phyloP scores from a whole-genome alignment of 2,329 filamentous ascomycete genomes.

The Mycosphaerella sp. region DNA sequence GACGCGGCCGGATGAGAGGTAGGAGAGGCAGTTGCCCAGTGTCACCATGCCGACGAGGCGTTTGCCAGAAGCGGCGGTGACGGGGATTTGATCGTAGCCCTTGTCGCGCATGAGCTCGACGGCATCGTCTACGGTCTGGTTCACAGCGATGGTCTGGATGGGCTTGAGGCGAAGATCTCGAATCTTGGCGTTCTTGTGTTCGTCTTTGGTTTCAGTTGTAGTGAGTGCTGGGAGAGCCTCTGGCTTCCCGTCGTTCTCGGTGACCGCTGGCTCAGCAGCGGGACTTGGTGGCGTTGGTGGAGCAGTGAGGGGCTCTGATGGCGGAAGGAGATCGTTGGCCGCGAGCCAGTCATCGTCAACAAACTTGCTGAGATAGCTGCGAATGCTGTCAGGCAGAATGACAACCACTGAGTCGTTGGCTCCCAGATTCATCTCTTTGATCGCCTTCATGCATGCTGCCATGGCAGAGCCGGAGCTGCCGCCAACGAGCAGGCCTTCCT shows the following conservation, averaged over 20 bases:
- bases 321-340: conserved; percentile 82
- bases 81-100: conserved; percentile 94
- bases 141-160: conserved; percentile 72
- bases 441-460: conserved; percentile 69
- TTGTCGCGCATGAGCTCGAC: conserved; percentile 98
- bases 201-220: conserved; percentile 47
- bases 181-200: conserved; percentile 73
- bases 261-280: conserved; percentile 27
- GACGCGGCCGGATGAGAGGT: conserved; percentile 77
- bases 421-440: conserved; percentile 67
- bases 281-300: conserved; percentile 33
- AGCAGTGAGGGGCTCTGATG: conserved; percentile 45
- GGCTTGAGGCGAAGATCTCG: conserved; percentile 82
- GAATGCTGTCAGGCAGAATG: conserved; percentile 87
- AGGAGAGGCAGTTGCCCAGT: conserved; percentile 86
- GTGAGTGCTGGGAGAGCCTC: conserved; percentile 32
- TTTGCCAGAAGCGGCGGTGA: conserved; percentile 59
- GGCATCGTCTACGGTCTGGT: conserved; percentile 71
- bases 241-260: conserved; percentile 12
- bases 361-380: conserved; percentile 97
- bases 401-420: conserved; percentile 87
- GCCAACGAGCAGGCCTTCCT: conserved; percentile 89
- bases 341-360: conserved; percentile 98
- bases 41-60: conserved; percentile 88
- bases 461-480: conserved; percentile 92